Conservation (phyloP, 306 rosid genomes). For the Trifolium repens region DNA sequence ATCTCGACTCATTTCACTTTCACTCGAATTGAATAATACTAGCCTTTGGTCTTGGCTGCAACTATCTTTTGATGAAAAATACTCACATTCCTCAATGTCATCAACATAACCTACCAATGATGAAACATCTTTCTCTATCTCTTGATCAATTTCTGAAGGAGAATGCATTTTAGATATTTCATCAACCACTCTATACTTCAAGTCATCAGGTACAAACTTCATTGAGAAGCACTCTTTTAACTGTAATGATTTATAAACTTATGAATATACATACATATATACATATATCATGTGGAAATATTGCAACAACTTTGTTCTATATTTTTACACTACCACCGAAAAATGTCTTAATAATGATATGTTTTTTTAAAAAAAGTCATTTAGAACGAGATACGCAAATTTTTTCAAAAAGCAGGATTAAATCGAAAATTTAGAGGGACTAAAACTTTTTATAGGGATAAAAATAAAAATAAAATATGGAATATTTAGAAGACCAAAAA, state of each 20-base stretch:
- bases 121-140: background rate
- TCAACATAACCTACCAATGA: background rate
- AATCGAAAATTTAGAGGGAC: no score
- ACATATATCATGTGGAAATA: background rate
- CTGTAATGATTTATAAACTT: background rate
- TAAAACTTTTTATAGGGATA: no score
- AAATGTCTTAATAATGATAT: no score
- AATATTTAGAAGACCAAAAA: no score
- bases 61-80: conserved; percentile 19
- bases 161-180: background rate
- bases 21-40: background rate
- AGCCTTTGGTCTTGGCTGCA: background rate
- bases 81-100: background rate
- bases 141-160: background rate
- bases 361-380: no score
- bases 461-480: no score
- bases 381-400: no score
- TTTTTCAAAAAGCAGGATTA: no score
- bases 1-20: background rate
- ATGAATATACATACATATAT: background rate
- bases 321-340: no score
- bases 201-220: background rate
- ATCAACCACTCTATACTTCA: background rate
- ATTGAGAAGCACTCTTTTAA: background rate
- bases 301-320: no score